Evolutionary conservation across 2,329 filamentous ascomycete genomes (phyloP).

Genomic region (Arthrobotrys sphaeroides): DNA sequence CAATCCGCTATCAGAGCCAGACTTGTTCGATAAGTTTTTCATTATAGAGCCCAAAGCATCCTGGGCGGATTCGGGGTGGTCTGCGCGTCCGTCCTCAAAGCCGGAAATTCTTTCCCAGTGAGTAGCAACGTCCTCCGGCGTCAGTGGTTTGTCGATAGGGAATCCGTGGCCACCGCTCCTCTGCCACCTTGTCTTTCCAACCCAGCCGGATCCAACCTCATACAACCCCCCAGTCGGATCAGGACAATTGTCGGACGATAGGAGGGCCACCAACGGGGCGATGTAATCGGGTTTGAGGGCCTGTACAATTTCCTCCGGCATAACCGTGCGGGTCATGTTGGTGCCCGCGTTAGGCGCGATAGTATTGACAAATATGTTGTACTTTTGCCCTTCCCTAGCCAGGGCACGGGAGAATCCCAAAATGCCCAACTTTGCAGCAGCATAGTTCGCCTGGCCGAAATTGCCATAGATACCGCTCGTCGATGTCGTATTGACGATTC

Average conservation of each 20-base stretch:
- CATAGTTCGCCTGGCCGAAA: slow-evolving; percentile 98
- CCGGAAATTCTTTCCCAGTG: slow-evolving; percentile 81
- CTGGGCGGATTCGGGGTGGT: slow-evolving; percentile 81
- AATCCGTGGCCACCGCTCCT: slow-evolving; percentile 88
- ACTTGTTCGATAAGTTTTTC: slow-evolving; percentile 85
- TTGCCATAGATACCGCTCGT: slow-evolving; percentile 98
- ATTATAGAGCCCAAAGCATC: slow-evolving; percentile 81
- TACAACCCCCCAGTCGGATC: slow-evolving; percentile 87
- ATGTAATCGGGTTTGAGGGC: slow-evolving; percentile 99
- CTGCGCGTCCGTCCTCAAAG: slow-evolving; percentile 87
- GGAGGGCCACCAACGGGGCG: slow-evolving; percentile 86
- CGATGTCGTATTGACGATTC: slow-evolving; percentile 94
- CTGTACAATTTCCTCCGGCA: slow-evolving; percentile 97
- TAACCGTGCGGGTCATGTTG: slow-evolving; percentile 89
- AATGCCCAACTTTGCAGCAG: slow-evolving; percentile 89
- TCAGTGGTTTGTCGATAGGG: slow-evolving; percentile 82
- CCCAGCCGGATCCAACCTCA: slow-evolving; percentile 95
- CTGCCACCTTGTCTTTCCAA: slow-evolving; percentile 92
- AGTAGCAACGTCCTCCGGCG: slow-evolving; percentile 82
- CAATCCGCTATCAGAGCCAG: slow-evolving; percentile 63
- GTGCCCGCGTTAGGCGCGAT: slow-evolving; percentile 98
- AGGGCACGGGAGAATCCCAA: slow-evolving; percentile 93
- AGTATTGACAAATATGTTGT: slow-evolving; percentile 98
- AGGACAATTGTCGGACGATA: slow-evolving; percentile 87
- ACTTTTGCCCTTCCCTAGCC: slow-evolving; percentile 90